These are phyloP conservation scores for Tetrapyrgos nigripes DNA, from an alignment of 1,284 basidiomycete species.

Conservation along the genomic window DNA sequence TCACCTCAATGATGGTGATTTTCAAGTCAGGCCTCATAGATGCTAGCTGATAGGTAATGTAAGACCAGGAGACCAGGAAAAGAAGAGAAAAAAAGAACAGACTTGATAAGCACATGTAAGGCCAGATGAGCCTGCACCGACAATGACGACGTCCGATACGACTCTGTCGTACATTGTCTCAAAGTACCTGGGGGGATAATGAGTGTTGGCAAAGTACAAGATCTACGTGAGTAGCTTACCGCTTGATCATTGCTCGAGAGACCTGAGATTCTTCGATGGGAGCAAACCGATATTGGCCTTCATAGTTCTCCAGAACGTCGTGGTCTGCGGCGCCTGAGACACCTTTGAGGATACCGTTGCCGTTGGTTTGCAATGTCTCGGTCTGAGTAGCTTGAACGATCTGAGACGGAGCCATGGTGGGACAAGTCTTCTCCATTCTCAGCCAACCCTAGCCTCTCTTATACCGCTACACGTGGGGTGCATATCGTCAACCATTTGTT, in stretches of 20 bases:
- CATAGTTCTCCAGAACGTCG: slow-evolving; percentile 58
- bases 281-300: slow-evolving; percentile 71
- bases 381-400: slow-evolving; percentile 14
- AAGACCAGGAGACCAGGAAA: too few species aligned
- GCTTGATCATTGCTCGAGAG: slow-evolving; percentile 80
- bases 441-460: not conserved
- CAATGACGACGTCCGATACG: slow-evolving; percentile 81
- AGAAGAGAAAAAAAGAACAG: too few species aligned
- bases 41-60: slow-evolving; percentile 68
- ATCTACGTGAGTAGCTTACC: slow-evolving; percentile 46
- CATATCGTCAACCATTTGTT: not conserved
- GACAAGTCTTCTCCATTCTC: not conserved
- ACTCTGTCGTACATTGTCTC: slow-evolving; percentile 76
- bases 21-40: slow-evolving; percentile 77
- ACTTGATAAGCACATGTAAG: slow-evolving; percentile 83
- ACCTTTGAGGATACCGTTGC: not conserved
- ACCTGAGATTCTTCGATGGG: slow-evolving; percentile 81
- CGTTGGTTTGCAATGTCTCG: slow-evolving; percentile 2
- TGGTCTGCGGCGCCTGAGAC: slow-evolving; percentile 22
- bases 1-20: slow-evolving; percentile 76
- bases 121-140: slow-evolving; percentile 84
- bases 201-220: slow-evolving; percentile 1
- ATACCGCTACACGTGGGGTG: not conserved
- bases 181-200: slow-evolving; percentile 58
- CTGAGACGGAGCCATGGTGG: slow-evolving; percentile 32